Percentiles rank a stretch among this genome's conserved stretches.
Conservation (phyloP, 257 asterid species). For the Przewalskia tangutica region DNA sequence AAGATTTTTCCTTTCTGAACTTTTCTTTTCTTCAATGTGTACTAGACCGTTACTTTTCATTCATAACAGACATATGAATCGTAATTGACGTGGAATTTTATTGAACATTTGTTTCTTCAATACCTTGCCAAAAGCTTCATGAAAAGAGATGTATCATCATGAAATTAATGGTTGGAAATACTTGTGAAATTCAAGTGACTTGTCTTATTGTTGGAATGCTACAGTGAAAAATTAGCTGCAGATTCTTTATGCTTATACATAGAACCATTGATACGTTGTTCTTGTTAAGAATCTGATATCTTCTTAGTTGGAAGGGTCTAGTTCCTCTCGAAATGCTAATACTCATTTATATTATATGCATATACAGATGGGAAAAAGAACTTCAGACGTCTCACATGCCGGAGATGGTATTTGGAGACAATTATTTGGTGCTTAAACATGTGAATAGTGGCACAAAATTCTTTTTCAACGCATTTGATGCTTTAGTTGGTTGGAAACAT, state of each 20-base stretch:
- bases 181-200: background rate
- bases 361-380: slow-evolving; percentile 88
- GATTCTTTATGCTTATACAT: background rate
- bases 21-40: background rate
- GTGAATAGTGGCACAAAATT: slow-evolving; percentile 51
- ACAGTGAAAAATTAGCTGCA: background rate
- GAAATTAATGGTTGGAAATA: background rate
- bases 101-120: background rate
- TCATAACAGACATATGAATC: background rate
- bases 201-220: background rate
- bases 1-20: background rate
- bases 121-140: background rate
- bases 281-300: background rate
- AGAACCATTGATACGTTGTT: background rate
- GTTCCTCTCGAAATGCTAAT: background rate
- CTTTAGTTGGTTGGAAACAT: slow-evolving; percentile 83
- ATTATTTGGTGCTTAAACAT: slow-evolving; percentile 63
- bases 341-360: background rate
- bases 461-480: slow-evolving; percentile 84
- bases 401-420: slow-evolving; percentile 96
- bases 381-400: slow-evolving; percentile 85
- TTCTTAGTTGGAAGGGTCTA: background rate
- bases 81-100: background rate
- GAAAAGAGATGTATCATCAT: background rate
- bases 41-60: background rate